Base-by-base conservation (phyloP, 768 basidiomycete genomes). In the Lactifluus volemus region DNA sequence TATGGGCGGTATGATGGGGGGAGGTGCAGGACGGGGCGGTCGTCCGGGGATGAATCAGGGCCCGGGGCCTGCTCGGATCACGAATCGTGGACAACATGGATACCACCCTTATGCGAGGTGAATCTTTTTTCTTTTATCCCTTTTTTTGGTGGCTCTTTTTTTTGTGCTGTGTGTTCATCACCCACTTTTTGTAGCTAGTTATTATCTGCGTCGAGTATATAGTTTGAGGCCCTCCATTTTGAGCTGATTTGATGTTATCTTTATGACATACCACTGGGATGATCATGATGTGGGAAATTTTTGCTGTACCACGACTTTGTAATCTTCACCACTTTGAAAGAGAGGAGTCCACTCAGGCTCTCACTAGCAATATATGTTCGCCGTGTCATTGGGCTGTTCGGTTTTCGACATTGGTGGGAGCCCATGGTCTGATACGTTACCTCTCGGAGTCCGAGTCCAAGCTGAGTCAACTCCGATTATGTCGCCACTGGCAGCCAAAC, bases 21-120 rank as follows among this genome's bases (percentile, higher is more conserved):
- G 25, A 25, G 25, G 65, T 29, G 86, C 87, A 4, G 77, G 85
- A 30, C 86, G 86, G 25, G 25, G 25, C 81, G 69, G 85, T 81
- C 55, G 84, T 77, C 5, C 77, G 77, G 58, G 78, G 78, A 15
- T 84, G 83, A 6, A 77, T 78, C 75, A 73, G 3, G 79, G 81
- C 67, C 79, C 77, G 14, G 80, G 78, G 6, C 69, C 71, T n/a
- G 65, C 72, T 55, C 64, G 89, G 58, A 80, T 82, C 11, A 78
- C 74, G 1, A 84, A 86, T 67, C 75, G 89, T 39, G 88, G 90
- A 38, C 85, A 88, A 68, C 88, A 91, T 72, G 82, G 84, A 65
- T 92, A 87, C 74, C 90, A 92, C 67, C 90, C 90, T 0, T 92
- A 92, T 67, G 85, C 88, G 36, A 85, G 89, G 65, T 89, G 70